These are phyloP conservation scores for Sparassis latifolia DNA, from an alignment of 1,284 basidiomycete species.

Conservation along the genomic window DNA sequence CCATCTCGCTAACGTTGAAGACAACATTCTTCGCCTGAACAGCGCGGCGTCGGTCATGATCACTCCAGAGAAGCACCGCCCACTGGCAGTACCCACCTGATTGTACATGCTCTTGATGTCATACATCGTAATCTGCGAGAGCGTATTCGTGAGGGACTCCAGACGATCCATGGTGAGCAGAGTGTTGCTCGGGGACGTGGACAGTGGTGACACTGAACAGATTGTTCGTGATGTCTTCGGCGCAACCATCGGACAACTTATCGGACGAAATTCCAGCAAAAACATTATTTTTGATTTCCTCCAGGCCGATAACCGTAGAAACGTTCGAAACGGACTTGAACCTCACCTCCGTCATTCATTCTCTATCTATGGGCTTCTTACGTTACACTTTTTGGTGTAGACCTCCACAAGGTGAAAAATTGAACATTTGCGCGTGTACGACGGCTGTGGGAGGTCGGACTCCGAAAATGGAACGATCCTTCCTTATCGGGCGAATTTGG, in stretches of 20 bases:
- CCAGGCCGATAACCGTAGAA: not conserved
- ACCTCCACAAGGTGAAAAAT: too few species aligned
- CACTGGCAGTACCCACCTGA: constrained; percentile 46
- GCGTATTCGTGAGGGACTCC: constrained; percentile 58
- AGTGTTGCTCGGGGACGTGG: constrained; percentile 11
- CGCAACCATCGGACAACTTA: not conserved
- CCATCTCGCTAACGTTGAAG: constrained; percentile 94
- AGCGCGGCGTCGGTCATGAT: not conserved
- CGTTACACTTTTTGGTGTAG: too few species aligned
- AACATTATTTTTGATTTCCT: too few species aligned
- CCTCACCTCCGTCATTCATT: too few species aligned
- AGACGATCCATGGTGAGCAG: constrained; percentile 34
- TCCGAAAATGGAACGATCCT: not conserved
- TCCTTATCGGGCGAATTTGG: not conserved
- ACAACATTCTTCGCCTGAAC: constrained; percentile 82
- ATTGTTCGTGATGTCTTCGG: not conserved
- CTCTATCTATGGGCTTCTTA: too few species aligned
- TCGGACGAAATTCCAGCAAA: too few species aligned
- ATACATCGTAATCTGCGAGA: constrained; percentile 81
- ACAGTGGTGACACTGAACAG: constrained; percentile 2
- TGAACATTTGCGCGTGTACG: too few species aligned
- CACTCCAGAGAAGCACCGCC: not conserved
- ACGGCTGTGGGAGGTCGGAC: not conserved
- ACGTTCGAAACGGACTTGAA: too few species aligned
- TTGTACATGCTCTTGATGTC: constrained; percentile 93